These are phyloP conservation scores for Hypericum perforatum DNA, from an alignment of 345 rosid genomes.

Conservation along the genomic window DNA sequence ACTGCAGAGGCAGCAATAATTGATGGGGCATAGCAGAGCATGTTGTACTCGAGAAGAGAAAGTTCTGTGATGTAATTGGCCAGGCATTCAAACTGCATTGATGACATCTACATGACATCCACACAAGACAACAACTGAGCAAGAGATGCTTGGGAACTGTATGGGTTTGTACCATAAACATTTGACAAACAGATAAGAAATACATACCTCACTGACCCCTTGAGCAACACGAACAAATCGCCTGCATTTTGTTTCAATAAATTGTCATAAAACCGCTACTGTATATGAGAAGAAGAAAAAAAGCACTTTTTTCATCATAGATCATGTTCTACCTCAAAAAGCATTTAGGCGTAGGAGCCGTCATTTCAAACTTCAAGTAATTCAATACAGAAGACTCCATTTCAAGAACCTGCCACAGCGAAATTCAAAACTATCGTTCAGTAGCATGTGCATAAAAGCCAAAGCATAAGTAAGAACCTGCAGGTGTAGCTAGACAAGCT, in stretches of 20 bases:
- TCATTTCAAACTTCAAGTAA: slow-evolving; percentile 82
- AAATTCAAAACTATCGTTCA: neutral
- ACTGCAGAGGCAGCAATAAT: slow-evolving; percentile 82
- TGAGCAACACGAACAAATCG: slow-evolving; percentile 87
- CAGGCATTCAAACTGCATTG: slow-evolving; percentile 69
- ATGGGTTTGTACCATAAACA: neutral
- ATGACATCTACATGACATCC: slow-evolving; percentile 31
- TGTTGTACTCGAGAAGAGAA: slow-evolving; percentile 64
- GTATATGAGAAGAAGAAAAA: neutral
- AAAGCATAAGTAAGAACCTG: slow-evolving; percentile 5
- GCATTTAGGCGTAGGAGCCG: slow-evolving; percentile 82
- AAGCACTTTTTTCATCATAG: neutral
- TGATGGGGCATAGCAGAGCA: slow-evolving; percentile 74
- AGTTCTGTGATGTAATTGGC: slow-evolving; percentile 71
- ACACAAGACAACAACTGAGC: slow-evolving; percentile 2
- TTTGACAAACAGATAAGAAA: neutral
- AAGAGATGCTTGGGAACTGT: neutral
- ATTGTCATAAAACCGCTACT: slow-evolving; percentile 7
- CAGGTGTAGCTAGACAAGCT: neutral
- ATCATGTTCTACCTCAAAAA: slow-evolving; percentile 52
- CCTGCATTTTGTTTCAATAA: slow-evolving; percentile 31
- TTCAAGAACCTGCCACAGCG: slow-evolving; percentile 50
- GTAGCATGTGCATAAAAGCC: neutral
- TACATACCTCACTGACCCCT: slow-evolving; percentile 58
- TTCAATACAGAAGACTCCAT: slow-evolving; percentile 86